A percentile compares a stretch with the other conserved stretches of the same genome.
These are phyloP conservation scores for Rhynchosporium secalis DNA, from an alignment of 2,329 filamentous ascomycete genomes.

Conservation along the genomic window DNA sequence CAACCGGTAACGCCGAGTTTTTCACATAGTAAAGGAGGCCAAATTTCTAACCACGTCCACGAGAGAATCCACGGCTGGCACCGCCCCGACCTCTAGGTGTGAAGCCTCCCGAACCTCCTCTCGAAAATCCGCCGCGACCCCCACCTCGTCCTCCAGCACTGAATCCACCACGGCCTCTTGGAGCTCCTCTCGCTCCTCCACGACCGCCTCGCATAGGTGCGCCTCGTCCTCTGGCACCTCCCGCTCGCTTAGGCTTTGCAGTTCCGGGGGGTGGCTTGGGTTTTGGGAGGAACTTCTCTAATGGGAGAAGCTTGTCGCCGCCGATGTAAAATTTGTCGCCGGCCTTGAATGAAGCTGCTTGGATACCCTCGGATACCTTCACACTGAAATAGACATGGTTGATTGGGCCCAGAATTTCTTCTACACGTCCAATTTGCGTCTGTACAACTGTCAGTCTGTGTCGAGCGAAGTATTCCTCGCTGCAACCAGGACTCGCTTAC, in stretches of 20 bases:
- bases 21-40: constrained; percentile 28
- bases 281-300: constrained; percentile 96
- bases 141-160: constrained; percentile 45
- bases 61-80: constrained; percentile 37
- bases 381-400: constrained; percentile 97
- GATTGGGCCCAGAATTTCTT: constrained; percentile 95
- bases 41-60: constrained; percentile 35
- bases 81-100: constrained; percentile 38
- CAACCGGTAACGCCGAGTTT: constrained; percentile 34
- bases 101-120: constrained; percentile 39
- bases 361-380: constrained; percentile 95
- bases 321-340: constrained; percentile 98
- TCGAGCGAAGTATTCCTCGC: neutral
- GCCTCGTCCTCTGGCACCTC: constrained; percentile 56
- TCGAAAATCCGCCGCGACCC: constrained; percentile 40
- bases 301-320: constrained; percentile 87
- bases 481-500: constrained; percentile 39
- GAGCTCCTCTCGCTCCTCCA: constrained; percentile 49
- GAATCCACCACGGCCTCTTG: constrained; percentile 54
- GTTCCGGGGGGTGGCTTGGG: constrained; percentile 74
- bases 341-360: constrained; percentile 89
- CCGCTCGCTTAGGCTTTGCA: constrained; percentile 68
- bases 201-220: constrained; percentile 46
- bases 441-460: constrained; percentile 38
- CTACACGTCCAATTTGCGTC: constrained; percentile 92